Evolutionary conservation across 371 early-diverging fungal genomes (phyloP), one percentile per base, ranked within the genome.

Genomic region (Lichtheimia ramosa): DNA sequence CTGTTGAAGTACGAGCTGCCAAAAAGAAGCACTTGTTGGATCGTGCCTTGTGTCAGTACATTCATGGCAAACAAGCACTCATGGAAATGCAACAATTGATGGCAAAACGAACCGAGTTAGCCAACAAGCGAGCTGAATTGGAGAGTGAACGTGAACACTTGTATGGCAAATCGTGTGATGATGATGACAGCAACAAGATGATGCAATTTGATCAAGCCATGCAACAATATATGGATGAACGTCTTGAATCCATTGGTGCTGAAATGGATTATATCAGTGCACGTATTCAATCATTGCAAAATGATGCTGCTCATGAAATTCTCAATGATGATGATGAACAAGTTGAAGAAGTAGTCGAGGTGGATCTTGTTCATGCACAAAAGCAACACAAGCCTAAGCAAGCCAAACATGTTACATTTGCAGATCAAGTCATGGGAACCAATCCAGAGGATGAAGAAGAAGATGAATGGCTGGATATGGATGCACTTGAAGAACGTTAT

Each of bases 241-340:
- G 91, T 7, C 74, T 95, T n/a, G 88, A 88, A 52, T 83, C 87
- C 27, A 85, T 95, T 28, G 90, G 89, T 41, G 86, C 92, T 14
- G 95, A 94, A 64, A 83, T 95, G 28, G 73, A 85, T 3, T 91
- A 86, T 57, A 63, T 90, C 18, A 85, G 88, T 59, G 85, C 84
- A 21, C 83, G 88, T 24, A 85, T 92, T 52, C 81, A 83, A 28
- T 84, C 84, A 15, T 73, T 88, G 18, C 86, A 90, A 55, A 83
- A 84, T n/a, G 87, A 87, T 54, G 82, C 85, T 3, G 88, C 87
- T 6, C 78, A 75, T 48, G 75, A 77, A 48, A 63, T 70, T 0
- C 74, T 73, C 86, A 83, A 66, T 70, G 73, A 68, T 16, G 73
- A 78, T 5, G 48, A 49, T 7, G 51, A 54, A 10, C 64, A 63